Base-by-base conservation (phyloP, 108 stramenopile genomes). In the Mediolabrus comicus region DNA sequence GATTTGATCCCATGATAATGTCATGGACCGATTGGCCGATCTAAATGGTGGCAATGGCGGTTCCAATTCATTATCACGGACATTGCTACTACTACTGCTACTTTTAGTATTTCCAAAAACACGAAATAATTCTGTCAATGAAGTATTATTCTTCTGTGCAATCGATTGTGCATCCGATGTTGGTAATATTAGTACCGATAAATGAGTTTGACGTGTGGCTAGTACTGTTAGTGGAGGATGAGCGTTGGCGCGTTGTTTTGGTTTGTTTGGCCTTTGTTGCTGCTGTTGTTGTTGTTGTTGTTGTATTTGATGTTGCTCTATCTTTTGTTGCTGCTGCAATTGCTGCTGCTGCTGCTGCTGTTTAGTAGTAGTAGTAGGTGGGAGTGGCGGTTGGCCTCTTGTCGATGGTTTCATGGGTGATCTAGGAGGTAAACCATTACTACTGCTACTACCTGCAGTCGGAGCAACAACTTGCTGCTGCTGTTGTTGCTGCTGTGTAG, bases 121-220 rank as follows among this genome's bases (percentile, higher is more conserved):
- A 30, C 83, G 73, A 60, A 94, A 84, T 71, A 94, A 53, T 63
- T 89, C 88, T 2, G 63, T 43, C n/a, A 94, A 63, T 25, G 81
- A 85, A 41, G 90, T 65, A 24, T 83, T 79, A 67, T 94, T 94
- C 59, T 88, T 90, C 72, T 81, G 67, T 13, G 90, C 89, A 55
- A 94, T 53, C 29, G 61, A 49, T 61, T 89, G 72, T 4, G 92
- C 88, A 4, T 71, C 55, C 64, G 90, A 85, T 12, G 92, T 91
- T 46, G 89, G 80, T 4, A 94, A 34, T n/a, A 94, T 62, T 12
- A 94, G 71, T 28, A 94, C 74, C 2, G 89, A 82, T 33, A 91
- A 63, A 29, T 73, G 86, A 9, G 82, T 75, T 81, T 94, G 93
- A 28, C 88, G 85, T 24, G 69, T 53, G 4, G 93, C 86, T 25